Conservation (phyloP, 2,329 filamentous ascomycete genomes). For the Penicillium sp. region DNA sequence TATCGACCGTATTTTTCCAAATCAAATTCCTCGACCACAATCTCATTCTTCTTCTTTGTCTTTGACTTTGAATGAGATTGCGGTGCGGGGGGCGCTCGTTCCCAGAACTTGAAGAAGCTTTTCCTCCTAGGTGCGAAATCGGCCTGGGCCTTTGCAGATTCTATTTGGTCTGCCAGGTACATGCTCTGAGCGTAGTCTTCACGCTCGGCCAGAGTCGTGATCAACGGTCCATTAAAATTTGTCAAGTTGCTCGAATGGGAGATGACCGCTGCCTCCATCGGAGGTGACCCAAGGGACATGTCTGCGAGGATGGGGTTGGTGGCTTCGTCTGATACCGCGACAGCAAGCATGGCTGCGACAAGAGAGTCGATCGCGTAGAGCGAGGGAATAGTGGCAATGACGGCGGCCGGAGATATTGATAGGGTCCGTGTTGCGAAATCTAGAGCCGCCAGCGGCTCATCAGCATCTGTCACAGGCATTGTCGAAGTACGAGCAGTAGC, state of each 20-base stretch:
- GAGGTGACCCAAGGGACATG: conserved; percentile 30
- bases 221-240: conserved; percentile 29
- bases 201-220: conserved; percentile 42
- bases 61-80: neutral
- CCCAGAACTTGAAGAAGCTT: conserved; percentile 20
- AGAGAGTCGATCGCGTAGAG: conserved; percentile 50
- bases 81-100: neutral
- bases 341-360: conserved; percentile 45
- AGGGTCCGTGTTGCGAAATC: conserved; percentile 44
- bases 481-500: conserved; percentile 39
- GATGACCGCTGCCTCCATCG: conserved; percentile 8
- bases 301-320: conserved; percentile 40
- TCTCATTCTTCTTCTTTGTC: conserved; percentile 30
- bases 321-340: conserved; percentile 44
- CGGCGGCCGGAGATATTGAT: conserved; percentile 40
- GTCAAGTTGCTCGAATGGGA: conserved; percentile 11
- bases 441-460: conserved; percentile 42
- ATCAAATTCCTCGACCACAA: conserved; percentile 45
- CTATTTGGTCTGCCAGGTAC: conserved; percentile 35
- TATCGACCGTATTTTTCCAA: conserved; percentile 46
- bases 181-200: conserved; percentile 42
- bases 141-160: conserved; percentile 21
- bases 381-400: conserved; percentile 43
- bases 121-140: conserved; percentile 9
- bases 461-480: conserved; percentile 38